Evolutionary conservation across 2,329 filamentous ascomycete species (phyloP), one percentile per base, ranked within the genome.

Genomic region (Colletotrichum sp.): DNA sequence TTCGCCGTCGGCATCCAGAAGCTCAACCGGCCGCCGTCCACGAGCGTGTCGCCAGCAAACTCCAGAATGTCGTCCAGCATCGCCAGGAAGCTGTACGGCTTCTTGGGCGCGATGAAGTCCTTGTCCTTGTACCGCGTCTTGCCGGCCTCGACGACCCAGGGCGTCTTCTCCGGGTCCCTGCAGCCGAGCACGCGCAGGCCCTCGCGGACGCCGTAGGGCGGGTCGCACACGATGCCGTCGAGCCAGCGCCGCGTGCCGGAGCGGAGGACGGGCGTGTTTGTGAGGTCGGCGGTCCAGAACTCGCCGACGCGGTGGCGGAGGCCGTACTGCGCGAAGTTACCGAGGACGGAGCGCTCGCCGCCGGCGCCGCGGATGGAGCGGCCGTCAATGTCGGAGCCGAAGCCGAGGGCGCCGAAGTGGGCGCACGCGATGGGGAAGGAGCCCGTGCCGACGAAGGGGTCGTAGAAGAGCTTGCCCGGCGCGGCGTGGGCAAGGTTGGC

Each of bases 1-100:
- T 95, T 95, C 33, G 95, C 93, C 0, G 95, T 98, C 0, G 97
- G 97, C 94, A 98, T 98, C 97, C 97, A 99, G 87, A 99, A 97
- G 9, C 94, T 94, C 12, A 99, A 82, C 33, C 97, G 89, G 0
- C 95, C 97, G 75, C 91, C 85, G 66, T 95, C 92, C 9, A 98
- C 94, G 1, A 99, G 87, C 2, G 93, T 94, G 15, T 90, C 87
- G 1, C 92, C 90, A 7, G 95, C 92, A 80, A 99, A 98, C 24
- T 92, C 89, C 8, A 98, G 89, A 66, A 99, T 95, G 81, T 98
- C 95, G 79, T 95, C 92, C 24, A 98, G 89, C 91, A 99, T 95
- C 8, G 94, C 93, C 51, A 94, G 87, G 82, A 99, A 98, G 78
- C 95, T 95, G 83, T 99, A 99, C 0, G 96, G 95, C 79, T 92